Evolutionary conservation across 306 rosid genomes (phyloP).

Genomic region (Hylodesmum podocarpum): DNA sequence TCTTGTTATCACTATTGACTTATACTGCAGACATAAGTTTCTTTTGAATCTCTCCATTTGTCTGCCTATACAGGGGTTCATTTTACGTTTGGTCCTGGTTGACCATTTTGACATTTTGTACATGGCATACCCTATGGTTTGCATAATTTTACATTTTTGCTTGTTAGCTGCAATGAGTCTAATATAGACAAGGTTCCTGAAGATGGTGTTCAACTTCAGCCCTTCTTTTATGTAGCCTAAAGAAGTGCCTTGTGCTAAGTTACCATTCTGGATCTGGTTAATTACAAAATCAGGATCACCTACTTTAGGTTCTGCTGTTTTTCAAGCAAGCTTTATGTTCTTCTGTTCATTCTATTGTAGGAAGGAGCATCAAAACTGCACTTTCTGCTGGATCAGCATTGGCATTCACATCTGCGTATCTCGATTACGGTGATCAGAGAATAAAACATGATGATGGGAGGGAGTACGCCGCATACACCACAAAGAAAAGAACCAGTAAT

Average conservation of each 20-base stretch:
- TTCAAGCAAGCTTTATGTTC: conserved; percentile 15
- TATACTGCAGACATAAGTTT: background rate
- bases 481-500: conserved; percentile 71
- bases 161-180: background rate
- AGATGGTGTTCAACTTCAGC: background rate
- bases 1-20: background rate
- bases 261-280: background rate
- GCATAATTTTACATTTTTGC: background rate
- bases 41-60: background rate
- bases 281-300: background rate
- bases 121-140: background rate
- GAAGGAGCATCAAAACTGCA: conserved; percentile 82
- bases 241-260: background rate
- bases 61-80: background rate
- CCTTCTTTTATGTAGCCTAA: background rate
- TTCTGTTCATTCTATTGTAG: conserved; percentile 47
- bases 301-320: background rate
- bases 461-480: conserved; percentile 93
- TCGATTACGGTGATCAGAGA: conserved; percentile 80
- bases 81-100: background rate
- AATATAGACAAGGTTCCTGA: background rate
- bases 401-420: conserved; percentile 70
- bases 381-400: conserved; percentile 89
- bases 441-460: conserved; percentile 71
- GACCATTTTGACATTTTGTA: background rate